Evolutionary conservation across 768 basidiomycete species (phyloP), one percentile per base, ranked within the genome.

Genomic region (Amanita brunnescens): DNA sequence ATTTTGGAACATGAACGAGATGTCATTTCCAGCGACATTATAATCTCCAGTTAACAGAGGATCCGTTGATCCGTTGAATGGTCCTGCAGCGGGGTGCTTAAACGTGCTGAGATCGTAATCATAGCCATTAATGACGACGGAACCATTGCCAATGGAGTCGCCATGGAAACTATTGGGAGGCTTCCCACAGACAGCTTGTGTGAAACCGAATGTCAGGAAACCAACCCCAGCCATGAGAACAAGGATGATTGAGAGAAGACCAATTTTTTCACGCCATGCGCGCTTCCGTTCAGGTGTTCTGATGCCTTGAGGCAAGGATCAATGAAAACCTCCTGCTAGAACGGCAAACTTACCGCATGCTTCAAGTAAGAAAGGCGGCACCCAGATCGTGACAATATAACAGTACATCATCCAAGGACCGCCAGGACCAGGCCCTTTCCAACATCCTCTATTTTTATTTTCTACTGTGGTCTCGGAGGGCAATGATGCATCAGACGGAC

Each of bases 211-310:
- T 9, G 96, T 99, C 63, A 99, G 75, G 80, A 91, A 99, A 62
- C 94, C 96, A 61, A 99, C 96, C 48, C 73, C 80, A 14, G 89
- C 87, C 94, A 98, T 96, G 55, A 93, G 77, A n/a, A 67, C 4
- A 13, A 78, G 64, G 61, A 95, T 91, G 66, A 97, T 75, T 57
- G 76, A 72, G 44, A 99, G 73, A 21, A 99, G 78, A 6, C 95
- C 96, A 68, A 97, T 91, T 73, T 99, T 99, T 70, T 99, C 96
- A 56, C 96, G 78, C 94, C 94, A 99, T 38, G 96, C 96, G 44
- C 92, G 82, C 65, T 96, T 93, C 58, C 87, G 87, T 57, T 99
- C 96, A 0, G 91, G 87, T 24, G 85, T 94, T 49, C 79, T 78
- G 57, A 96, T 86, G 49, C 94, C 91, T 93, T 54, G 24, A 47